Evolutionary conservation across 306 rosid species (phyloP), one percentile per base, ranked within the genome.

Genomic region (Gastrolobium villosum): DNA sequence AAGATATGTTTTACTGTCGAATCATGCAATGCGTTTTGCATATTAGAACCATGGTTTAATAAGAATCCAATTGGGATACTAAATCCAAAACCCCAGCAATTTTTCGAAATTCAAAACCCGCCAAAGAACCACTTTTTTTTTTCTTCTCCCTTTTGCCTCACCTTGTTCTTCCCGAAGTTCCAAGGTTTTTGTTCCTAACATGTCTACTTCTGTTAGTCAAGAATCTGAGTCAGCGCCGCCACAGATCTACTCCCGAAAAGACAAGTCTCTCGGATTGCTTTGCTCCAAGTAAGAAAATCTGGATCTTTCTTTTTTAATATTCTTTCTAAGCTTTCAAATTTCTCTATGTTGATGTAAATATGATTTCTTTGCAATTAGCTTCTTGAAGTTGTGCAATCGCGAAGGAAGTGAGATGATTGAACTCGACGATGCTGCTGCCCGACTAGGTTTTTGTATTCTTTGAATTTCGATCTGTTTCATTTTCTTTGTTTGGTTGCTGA

Each of bases 211-310:
- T 41, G 59, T 36, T 44, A 63, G 59, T 59, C 74, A 37, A 7
- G 77, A 81, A n/a, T 61, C 65, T 44, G 75, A 81, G 9, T 26
- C 80, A 4, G 74, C 20, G 9, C 61, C 83, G 26, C 26, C 54
- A 3, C 82, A 71, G 26, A 55, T 63, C 67, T 85, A 85, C n/a
- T 44, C 76, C 49, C 87, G 90, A 37, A 86, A 86, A 62, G 87
- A 86, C 55, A 83, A 83, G 41, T 83, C 87, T 4, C 76, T 86
- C 0, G 85, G 87, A 50, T 72, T 86, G 1, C 70, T 86, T 32
- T 68, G 79, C 40, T 77, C 86, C 54, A 86, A 86, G 88, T 82
- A 53, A 74, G 10, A 3, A 20, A 20, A 20, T 20, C 1, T 20
- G 26, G 26, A 20, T 20, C 26, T 20, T 20, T 20, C 26, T 13